Evolutionary conservation across 768 basidiomycete genomes (phyloP), one percentile per base, ranked within the genome.

Genomic region (Amanita pallidorosea): DNA sequence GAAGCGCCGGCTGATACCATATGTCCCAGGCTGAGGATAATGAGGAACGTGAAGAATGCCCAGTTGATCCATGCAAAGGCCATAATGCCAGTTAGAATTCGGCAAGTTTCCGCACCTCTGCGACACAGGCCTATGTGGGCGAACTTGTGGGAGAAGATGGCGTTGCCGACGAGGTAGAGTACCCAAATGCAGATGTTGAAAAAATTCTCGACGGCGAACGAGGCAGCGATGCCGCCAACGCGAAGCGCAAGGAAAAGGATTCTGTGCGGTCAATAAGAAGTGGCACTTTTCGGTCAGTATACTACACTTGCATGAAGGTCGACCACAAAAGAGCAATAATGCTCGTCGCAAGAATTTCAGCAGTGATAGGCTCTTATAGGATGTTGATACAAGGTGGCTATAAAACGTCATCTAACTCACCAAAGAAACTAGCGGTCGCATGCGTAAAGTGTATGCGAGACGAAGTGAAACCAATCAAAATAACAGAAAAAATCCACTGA

Each of bases 21-120:
- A 34, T 62, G 61, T 12, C 53, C 56, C 25, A 74, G 53, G 31
- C 71, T 59, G 17, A 70, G 60, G 55, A 76, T 23, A 48, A 80
- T 56, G 61, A 81, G 67, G 58, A 76, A 67, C 44, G 75, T 64
- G n/a, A 73, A 60, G 35, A 78, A 60, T 55, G 73, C 66, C 74
- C 77, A 87, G 54, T 73, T 72, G 27, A 85, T 73, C 83, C 84
- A 88, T 12, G 80, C 68, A 51, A 84, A 83, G 0, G 80, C 83
- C 37, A 85, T 70, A 63, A 88, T 73, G 1, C 77, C 72, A 4
- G 79, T 78, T 22, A 88, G 72, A 47, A 83, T 61, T 13, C 77
- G 74, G 62, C 86, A 88, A 23, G 67, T 65, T 51, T 68, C 67
- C 58, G 63, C 72, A 33, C 64, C 63, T 53, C 76, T 72, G 63